Conservation (phyloP, 768 basidiomycete species). For the Podaxis sp. region DNA sequence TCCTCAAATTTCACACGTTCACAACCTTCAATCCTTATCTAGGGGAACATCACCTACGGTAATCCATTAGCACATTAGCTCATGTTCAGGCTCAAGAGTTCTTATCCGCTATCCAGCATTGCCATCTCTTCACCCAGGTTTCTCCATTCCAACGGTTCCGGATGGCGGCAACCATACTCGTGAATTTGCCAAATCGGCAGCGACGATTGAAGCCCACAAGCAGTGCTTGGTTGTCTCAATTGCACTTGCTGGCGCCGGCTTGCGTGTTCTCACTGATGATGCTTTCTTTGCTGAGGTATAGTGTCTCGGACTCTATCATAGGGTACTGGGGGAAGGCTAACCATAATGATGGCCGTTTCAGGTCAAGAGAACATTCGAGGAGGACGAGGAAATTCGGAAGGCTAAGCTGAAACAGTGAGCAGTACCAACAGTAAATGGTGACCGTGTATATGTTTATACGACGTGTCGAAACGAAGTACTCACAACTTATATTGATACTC, state of each 20-base stretch:
- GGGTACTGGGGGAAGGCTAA: background rate
- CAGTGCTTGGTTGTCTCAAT: constrained; percentile 68
- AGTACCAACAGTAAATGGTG: background rate
- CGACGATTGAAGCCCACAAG: constrained; percentile 58
- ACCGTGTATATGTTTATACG: background rate
- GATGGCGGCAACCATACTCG: constrained; percentile 80
- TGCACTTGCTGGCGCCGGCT: constrained; percentile 67
- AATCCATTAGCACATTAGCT: constrained; percentile 12
- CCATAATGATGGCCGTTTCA: constrained; percentile 19
- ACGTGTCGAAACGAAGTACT: too few relatives aligned
- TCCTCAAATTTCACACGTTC: background rate
- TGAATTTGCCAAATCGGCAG: constrained; percentile 63
- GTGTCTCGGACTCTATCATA: background rate
- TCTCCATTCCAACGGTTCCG: constrained; percentile 69
- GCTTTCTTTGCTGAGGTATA: constrained; percentile 55
- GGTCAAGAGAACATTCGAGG: constrained; percentile 50
- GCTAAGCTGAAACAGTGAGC: background rate
- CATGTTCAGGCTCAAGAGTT: background rate
- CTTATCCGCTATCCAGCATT: constrained; percentile 33
- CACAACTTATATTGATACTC: too few relatives aligned
- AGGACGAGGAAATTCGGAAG: constrained; percentile 28
- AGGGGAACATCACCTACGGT: constrained; percentile 83
- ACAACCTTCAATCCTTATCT: background rate
- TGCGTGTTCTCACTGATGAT: constrained; percentile 69
- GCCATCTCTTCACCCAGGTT: constrained; percentile 74